These are phyloP conservation scores for Posidonia australis DNA, from an alignment of 106 monocot species.

Conservation along the genomic window DNA sequence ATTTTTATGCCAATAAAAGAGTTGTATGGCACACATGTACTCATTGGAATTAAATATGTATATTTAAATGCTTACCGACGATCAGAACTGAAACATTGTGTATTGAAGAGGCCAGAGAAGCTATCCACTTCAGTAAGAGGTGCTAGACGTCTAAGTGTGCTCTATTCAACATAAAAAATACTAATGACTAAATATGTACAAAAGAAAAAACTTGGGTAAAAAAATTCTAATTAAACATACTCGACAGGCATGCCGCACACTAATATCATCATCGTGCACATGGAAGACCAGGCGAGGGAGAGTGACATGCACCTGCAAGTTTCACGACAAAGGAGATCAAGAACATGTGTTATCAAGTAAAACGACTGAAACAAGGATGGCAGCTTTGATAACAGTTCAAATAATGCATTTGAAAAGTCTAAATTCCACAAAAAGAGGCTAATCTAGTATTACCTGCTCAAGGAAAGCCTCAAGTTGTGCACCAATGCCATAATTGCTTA, in stretches of 20 bases:
- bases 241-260: slow-evolving; percentile 85
- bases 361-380: too few relatives aligned
- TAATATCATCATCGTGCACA: slow-evolving; percentile 77
- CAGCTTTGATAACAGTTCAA: too few relatives aligned
- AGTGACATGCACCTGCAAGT: slow-evolving; percentile 55
- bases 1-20: background rate
- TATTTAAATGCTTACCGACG: slow-evolving; percentile 31
- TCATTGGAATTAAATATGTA: background rate
- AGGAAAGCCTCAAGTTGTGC: slow-evolving; percentile 67
- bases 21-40: background rate
- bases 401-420: too few relatives aligned
- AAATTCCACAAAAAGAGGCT: too few relatives aligned
- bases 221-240: slow-evolving; percentile 29
- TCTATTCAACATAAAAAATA: slow-evolving; percentile 25
- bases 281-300: slow-evolving; percentile 85
- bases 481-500: slow-evolving; percentile 57
- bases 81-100: slow-evolving; percentile 67
- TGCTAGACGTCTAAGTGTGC: slow-evolving; percentile 53
- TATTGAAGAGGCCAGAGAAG: slow-evolving; percentile 41
- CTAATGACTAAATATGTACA: background rate
- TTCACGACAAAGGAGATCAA: background rate
- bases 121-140: slow-evolving; percentile 60
- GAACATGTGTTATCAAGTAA: too few relatives aligned
- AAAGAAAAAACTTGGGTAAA: background rate
- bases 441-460: slow-evolving; percentile 57